phyloP scores from a whole-genome alignment of 352 stramenopile species.

The Phytophthora pseudosyringae region DNA sequence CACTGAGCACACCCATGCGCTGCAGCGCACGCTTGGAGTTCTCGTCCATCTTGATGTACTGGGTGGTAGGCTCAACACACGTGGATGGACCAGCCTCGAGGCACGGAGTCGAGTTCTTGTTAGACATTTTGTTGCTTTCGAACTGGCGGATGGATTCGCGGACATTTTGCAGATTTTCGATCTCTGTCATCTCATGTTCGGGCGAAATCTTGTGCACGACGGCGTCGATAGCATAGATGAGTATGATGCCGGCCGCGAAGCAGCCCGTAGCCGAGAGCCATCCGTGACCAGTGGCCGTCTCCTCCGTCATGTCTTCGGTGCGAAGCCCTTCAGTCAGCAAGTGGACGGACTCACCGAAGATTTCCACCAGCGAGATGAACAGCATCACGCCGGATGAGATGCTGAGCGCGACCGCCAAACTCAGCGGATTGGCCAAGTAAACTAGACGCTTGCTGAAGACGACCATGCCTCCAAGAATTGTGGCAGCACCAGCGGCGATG shows the following conservation, averaged over 20 bases:
- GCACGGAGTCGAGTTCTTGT: conserved; percentile 10
- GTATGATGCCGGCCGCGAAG: conserved; percentile 85
- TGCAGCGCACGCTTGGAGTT: conserved; percentile 54
- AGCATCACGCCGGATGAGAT: conserved; percentile 57
- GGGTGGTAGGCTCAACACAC: conserved; percentile 3
- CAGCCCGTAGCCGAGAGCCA: conserved; percentile 84
- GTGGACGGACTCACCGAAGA: conserved; percentile 51
- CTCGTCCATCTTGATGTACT: conserved; percentile 41
- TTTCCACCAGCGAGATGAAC: conserved; percentile 55
- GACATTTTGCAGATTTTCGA: conserved; percentile 42
- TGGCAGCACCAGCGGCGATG: conserved; percentile 48
- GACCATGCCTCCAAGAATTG: conserved; percentile 54
- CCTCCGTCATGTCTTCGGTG: conserved; percentile 37
- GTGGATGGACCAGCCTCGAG: conserved; percentile 33
- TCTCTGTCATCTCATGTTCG: conserved; percentile 34
- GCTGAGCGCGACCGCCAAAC: conserved; percentile 84
- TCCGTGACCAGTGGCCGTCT: conserved; percentile 49
- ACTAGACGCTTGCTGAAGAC: conserved; percentile 57
- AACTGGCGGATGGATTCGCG: conserved; percentile 42
- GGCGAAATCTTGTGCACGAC: conserved; percentile 51
- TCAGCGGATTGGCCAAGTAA: conserved; percentile 42
- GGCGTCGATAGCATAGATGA: conserved; percentile 57
- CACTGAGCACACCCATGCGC: conserved; percentile 92
- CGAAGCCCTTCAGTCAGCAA: conserved; percentile 42
- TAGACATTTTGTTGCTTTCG: conserved; percentile 23